Evolutionary conservation across 2,329 filamentous ascomycete genomes (phyloP), one percentile per base, ranked within the genome.

Genomic region (Phaeosphaeriaceae sp.): DNA sequence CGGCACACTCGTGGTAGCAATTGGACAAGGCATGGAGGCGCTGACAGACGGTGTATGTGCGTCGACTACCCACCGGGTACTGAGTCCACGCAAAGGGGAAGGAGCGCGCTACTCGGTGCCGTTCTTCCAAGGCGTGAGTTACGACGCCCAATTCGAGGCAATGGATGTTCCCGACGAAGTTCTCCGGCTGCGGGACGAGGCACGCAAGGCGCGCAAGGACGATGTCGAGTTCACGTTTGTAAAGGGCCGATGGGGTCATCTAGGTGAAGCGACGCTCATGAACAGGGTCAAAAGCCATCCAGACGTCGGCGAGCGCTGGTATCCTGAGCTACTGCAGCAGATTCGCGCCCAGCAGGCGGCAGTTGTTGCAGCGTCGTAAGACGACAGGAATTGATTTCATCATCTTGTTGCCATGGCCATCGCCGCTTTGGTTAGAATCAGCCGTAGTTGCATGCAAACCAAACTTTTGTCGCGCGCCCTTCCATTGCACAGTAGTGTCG

Each of bases 201-300:
- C 91, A 79, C 82, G 91, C 52, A 80, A 85, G 63, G 78, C 80
- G 59, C 86, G 86, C 30, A 88, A 86, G 1, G 80, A 83, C 26
- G 91, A 94, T 71, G 91, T 94, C 48, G 93, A 96, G 80, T 96
- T 95, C 75, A 95, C 92, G 2, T 96, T 96, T 72, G 85, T 89
- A 23, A 88, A 78, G 48, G 91, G 91, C 17, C 83, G 87, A 56
- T 86, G 83, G 72, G 86, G 88, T 17, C 88, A 85, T 65, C 79
- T 96, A 9, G 92, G 93, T 4, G 92, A 96, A 82, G 93, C 92
- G 11, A 96, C 92, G 58, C 79, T 97, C 74, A 85, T 91, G 79
- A 97, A 96, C 78, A 81, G 93, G 15, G 85, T 96, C 67, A 95
- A 94, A 84, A 93, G 90, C 66, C 93, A 97, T 79, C 91, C 90